Conservation (phyloP, 257 asterid species). For the Apocynum venetum region DNA sequence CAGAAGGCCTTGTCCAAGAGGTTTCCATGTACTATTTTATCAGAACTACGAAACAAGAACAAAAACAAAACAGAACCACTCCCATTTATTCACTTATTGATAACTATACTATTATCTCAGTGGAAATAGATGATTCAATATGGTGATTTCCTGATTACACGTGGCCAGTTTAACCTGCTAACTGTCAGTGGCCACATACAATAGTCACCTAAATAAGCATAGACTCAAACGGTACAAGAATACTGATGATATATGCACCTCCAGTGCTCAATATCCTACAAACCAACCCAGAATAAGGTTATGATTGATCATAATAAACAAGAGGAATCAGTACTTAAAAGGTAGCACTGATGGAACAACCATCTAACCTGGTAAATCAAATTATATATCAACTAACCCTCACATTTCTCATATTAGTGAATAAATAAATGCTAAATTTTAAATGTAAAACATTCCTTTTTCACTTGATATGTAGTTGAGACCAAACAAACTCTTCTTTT, state of each 20-base stretch:
- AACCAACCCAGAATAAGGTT: not conserved
- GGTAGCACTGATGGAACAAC: not conserved
- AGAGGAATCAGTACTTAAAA: not conserved
- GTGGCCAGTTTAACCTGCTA: not conserved
- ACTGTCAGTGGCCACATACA: not conserved
- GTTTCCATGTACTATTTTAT: not conserved
- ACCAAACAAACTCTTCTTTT: not conserved
- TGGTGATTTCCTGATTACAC: not conserved
- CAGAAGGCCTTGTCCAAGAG: not conserved
- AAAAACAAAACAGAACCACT: not conserved
- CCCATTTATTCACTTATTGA: not conserved
- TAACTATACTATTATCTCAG: not conserved
- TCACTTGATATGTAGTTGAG: not conserved
- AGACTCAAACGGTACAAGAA: not conserved
- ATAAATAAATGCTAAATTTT: not conserved
- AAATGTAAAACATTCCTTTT: not conserved
- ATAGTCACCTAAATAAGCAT: not conserved
- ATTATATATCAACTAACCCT: not conserved
- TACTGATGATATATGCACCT: not conserved
- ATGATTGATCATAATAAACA: not conserved
- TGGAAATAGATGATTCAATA: not conserved
- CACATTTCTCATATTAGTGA: not conserved
- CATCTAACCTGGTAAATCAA: not conserved
- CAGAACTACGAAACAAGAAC: not conserved
- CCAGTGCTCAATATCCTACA: not conserved